These are phyloP conservation scores for Jimgerdemannia flammicorona DNA, from an alignment of 192 early-diverging fungal genomes.

Conservation along the genomic window DNA sequence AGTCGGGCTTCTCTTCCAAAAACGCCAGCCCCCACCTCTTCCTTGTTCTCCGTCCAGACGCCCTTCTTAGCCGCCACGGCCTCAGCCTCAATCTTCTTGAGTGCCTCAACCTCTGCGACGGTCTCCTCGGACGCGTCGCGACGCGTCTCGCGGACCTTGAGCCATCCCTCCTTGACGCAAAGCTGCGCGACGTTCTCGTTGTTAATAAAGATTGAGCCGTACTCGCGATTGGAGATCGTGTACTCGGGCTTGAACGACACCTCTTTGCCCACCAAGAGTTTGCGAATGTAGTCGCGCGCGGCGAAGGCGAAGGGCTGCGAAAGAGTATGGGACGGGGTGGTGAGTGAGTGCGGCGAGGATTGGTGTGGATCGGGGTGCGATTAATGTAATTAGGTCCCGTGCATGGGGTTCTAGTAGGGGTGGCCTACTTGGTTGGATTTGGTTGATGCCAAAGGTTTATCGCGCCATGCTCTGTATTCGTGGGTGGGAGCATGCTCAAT, in stretches of 20 bases:
- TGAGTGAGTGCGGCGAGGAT: background rate
- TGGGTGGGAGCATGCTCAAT: too few relatives aligned
- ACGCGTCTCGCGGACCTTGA: conserved; percentile 66
- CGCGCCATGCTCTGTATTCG: too few relatives aligned
- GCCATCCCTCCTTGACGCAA: conserved; percentile 81
- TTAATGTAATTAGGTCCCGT: background rate
- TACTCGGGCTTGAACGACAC: conserved; percentile 81
- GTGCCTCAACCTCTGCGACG: conserved; percentile 33
- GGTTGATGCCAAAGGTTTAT: too few relatives aligned
- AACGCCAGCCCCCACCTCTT: conserved; percentile 25
- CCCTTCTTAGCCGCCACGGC: conserved; percentile 72
- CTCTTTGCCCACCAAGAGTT: conserved; percentile 84
- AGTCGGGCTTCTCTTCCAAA: too few relatives aligned
- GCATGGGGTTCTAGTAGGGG: too few relatives aligned
- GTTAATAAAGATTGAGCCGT: conserved; percentile 48
- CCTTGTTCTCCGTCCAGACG: conserved; percentile 63
- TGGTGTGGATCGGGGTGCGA: background rate
- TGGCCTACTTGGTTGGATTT: too few relatives aligned
- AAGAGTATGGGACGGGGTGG: background rate
- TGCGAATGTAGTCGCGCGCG: conserved; percentile 86
- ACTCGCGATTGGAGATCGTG: conserved; percentile 67
- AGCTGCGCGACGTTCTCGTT: conserved; percentile 68
- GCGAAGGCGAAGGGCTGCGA: conserved; percentile 74
- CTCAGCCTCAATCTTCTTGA: conserved; percentile 63
- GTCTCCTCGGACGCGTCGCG: conserved; percentile 29